phyloP scores from a whole-genome alignment of 176 grass and related monocot species.

The Guadua angustifolia region DNA sequence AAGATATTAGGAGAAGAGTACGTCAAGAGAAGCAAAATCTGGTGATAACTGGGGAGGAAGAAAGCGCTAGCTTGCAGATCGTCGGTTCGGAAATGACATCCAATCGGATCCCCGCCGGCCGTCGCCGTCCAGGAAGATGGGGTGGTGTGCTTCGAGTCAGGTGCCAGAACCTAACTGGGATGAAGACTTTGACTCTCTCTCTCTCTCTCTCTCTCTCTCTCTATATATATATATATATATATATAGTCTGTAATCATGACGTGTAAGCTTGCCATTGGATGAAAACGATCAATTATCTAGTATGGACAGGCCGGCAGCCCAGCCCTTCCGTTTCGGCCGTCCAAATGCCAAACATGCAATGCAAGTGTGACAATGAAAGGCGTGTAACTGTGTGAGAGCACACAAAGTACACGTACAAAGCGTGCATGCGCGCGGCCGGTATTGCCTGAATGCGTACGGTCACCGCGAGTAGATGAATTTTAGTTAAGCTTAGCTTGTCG shows the following conservation, averaged over 20 bases:
- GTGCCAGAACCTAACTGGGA: conserved; percentile 28
- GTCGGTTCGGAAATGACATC: not conserved
- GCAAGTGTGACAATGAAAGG: too few species aligned
- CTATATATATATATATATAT: not conserved
- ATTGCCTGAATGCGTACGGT: not conserved
- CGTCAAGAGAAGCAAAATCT: not conserved
- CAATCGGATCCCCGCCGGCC: not conserved
- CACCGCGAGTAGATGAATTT: not conserved
- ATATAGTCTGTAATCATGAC: not conserved
- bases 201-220: too few species aligned
- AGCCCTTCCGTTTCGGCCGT: too few species aligned
- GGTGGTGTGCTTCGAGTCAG: not conserved
- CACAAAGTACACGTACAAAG: not conserved
- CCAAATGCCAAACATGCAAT: too few species aligned
- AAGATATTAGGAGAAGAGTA: not conserved
- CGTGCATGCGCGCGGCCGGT: too few species aligned
- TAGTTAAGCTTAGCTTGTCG: conserved; percentile 28
- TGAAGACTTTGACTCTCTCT: conserved; percentile 1
- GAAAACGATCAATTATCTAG: not conserved
- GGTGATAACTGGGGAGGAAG: not conserved
- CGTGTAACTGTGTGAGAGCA: not conserved
- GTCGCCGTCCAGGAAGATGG: conserved; percentile 17
- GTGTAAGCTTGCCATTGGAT: not conserved
- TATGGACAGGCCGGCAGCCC: too few species aligned
- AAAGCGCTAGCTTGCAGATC: not conserved